These are phyloP conservation scores for Lactarius tabidus DNA, from an alignment of 768 basidiomycete species.

Conservation along the genomic window DNA sequence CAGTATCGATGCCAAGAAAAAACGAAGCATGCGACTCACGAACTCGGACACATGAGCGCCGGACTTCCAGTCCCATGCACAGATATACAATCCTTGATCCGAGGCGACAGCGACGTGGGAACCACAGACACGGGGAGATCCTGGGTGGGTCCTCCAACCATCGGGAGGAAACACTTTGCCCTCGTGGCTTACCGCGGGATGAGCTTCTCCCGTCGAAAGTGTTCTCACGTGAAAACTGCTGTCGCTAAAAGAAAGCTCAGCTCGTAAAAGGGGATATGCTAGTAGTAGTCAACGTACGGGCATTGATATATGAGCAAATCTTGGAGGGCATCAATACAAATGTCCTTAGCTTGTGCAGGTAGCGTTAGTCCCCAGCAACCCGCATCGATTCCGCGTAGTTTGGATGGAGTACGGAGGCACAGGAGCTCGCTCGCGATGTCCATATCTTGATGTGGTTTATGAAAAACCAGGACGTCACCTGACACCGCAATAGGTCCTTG, in stretches of 20 bases:
- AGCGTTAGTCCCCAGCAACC: neutral
- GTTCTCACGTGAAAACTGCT: neutral
- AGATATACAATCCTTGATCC: conserved; percentile 3
- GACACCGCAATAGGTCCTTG: neutral
- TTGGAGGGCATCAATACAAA: neutral
- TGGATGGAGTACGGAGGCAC: neutral
- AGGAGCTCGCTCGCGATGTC: neutral
- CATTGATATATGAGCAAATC: neutral
- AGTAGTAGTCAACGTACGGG: neutral
- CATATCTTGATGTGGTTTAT: neutral
- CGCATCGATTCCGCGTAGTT: neutral
- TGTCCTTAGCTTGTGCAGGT: neutral
- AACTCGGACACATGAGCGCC: neutral
- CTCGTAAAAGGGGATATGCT: neutral
- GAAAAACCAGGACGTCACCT: neutral
- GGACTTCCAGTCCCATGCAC: neutral
- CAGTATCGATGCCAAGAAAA: neutral
- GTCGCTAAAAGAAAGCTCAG: neutral
- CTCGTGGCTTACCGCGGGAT: neutral
- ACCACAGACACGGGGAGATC: neutral
- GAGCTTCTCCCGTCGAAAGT: neutral
- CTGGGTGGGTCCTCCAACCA: neutral
- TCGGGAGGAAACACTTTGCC: neutral
- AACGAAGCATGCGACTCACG: neutral
- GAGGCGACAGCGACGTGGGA: neutral